Evolutionary conservation across 106 monocot genomes (phyloP), one percentile per base, ranked within the genome.

Genomic region (Agapanthus africanus): DNA sequence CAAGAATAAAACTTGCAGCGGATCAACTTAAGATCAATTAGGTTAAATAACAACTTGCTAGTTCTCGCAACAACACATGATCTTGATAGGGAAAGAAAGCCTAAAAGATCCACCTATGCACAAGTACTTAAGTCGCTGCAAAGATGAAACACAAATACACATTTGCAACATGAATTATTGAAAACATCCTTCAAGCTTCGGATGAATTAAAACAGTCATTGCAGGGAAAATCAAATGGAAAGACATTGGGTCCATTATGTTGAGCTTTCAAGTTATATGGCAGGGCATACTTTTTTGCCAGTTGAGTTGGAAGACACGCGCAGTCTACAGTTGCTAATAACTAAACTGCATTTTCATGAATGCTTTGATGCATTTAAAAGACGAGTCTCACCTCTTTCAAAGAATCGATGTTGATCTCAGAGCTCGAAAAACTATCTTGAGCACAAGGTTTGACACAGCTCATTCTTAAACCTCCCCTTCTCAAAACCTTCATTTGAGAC

Each of bases 401-500:
- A 64, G 86, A 79, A 74, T 86, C 84, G 33, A 84, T 74, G 52
- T 86, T 86, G 71, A 95, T 82, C 42, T 95, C 95, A 27, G 83
- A 86, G 62, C 26, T 76, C 35, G 78, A 26, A 26, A 95, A 80
- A 67, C 72, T 71, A 68, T 95, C 95, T 66, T 95, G 88, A 25
- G 88, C 91, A 72, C 85, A 82, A 44, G 83, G 73, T 57, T 56
- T 80, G 30, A 46, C 63, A 66, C 82, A 78, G 71, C 27, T 80
- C 25, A 63, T 69, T 75, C 61, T 91, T 60, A 95, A 68, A 15
- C 80, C 72, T 38, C 86, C 82, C 40, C 80, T 82, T 59, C 61
- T 68, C 6, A 59, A 46, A 59, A 91, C 71, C 74, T 95, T 95
- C 95, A 95, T 95, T 47, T 64, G 65, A 65, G 95, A 88, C 59